Percentiles rank a stretch among this genome's conserved stretches.
phyloP scores from a whole-genome alignment of 1,139 yeast species.

The Pichia sp. region DNA sequence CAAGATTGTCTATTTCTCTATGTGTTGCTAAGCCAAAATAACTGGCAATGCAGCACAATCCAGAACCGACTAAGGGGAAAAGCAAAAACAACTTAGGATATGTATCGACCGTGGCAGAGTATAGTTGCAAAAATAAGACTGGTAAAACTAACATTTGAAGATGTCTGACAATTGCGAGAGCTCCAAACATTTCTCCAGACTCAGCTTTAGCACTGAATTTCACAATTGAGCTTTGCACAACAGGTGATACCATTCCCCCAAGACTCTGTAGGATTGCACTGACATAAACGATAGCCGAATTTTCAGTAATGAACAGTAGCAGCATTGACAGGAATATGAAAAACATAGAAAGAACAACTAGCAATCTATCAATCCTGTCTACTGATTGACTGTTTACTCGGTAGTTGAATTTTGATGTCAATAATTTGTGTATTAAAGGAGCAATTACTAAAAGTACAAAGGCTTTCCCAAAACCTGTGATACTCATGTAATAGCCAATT shows the following conservation, averaged over 20 bases:
- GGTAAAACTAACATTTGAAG: neutral
- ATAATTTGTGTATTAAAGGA: neutral
- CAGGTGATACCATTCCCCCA: neutral
- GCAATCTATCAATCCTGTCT: neutral
- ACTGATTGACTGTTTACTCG: neutral
- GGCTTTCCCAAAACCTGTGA: neutral
- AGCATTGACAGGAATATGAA: constrained; percentile 1
- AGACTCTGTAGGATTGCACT: constrained; percentile 1
- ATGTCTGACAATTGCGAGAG: neutral
- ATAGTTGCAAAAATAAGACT: neutral
- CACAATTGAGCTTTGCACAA: neutral
- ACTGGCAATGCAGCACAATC: neutral
- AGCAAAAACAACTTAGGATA: constrained; percentile 1
- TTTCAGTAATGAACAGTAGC: neutral
- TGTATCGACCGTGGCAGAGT: neutral
- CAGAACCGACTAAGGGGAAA: neutral
- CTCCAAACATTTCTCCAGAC: constrained; percentile 2
- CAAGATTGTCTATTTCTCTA: neutral
- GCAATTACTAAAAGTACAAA: neutral
- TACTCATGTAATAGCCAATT: no score
- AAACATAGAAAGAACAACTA: neutral
- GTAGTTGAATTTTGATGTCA: neutral
- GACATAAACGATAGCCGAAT: neutral
- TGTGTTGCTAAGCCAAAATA: neutral
- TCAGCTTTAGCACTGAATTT: neutral